Conservation (phyloP, 129 eudicot genomes). For the Sambucus nigra region DNA sequence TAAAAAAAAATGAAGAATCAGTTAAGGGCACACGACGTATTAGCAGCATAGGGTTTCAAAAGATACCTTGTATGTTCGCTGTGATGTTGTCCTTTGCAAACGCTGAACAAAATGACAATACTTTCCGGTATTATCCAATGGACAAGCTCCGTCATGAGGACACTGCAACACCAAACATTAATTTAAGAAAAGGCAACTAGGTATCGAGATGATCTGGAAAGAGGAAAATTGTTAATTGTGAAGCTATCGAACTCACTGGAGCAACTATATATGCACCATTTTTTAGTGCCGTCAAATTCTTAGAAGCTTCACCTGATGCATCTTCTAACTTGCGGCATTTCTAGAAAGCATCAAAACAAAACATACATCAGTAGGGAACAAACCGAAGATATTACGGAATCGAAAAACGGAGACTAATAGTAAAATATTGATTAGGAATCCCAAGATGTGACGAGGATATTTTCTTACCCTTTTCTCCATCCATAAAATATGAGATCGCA, state of each 20-base stretch:
- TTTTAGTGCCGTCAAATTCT: slow-evolving; percentile 36
- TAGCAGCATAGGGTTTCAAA: neutral
- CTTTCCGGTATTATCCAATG: slow-evolving; percentile 65
- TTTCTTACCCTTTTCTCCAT: slow-evolving; percentile 86
- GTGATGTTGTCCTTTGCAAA: slow-evolving; percentile 84
- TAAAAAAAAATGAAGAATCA: neutral
- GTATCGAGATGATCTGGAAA: slow-evolving; percentile 4
- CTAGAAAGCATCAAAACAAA: slow-evolving; percentile 24
- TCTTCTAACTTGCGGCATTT: slow-evolving; percentile 54
- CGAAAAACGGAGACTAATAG: neutral
- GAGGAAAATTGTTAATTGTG: neutral
- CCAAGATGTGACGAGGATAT: slow-evolving; percentile 2
- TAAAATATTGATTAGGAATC: too few species aligned
- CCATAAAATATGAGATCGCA: slow-evolving; percentile 92
- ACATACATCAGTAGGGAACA: neutral
- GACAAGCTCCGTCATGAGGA: slow-evolving; percentile 96
- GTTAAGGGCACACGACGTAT: neutral
- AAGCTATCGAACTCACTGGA: slow-evolving; percentile 57
- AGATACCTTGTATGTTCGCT: slow-evolving; percentile 77
- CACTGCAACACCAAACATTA: slow-evolving; percentile 41
- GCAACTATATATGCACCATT: slow-evolving; percentile 81
- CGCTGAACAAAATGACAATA: slow-evolving; percentile 98
- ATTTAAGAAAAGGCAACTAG: neutral
- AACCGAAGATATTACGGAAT: slow-evolving; percentile 8
- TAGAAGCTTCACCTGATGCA: slow-evolving; percentile 29